Percentiles rank a stretch among this genome's conserved stretches.
Conservation (phyloP, 2,329 filamentous ascomycete genomes). For the Rutstroemia sp. region DNA sequence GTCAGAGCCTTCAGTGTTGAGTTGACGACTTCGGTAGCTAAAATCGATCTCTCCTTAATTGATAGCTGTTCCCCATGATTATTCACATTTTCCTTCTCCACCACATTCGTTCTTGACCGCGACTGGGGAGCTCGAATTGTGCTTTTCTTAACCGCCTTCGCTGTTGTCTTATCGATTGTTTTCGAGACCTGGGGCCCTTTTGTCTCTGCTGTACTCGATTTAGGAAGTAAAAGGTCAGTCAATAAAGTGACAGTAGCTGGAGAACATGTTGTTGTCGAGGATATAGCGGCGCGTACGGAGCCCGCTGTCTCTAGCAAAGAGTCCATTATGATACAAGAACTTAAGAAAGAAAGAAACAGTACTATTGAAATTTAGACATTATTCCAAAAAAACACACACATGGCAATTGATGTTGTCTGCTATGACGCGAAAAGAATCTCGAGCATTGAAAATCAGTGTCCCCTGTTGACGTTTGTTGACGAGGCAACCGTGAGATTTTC, state of each 20-base stretch:
- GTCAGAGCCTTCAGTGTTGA: constrained; percentile 58
- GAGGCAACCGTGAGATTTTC: not conserved
- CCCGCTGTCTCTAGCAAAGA: constrained; percentile 36
- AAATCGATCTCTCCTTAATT: constrained; percentile 52
- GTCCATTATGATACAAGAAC: constrained; percentile 32
- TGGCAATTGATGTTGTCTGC: constrained; percentile 7
- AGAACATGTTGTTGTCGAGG: constrained; percentile 41
- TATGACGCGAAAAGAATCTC: constrained; percentile 4
- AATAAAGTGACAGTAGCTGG: constrained; percentile 38
- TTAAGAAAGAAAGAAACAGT: constrained; percentile 10
- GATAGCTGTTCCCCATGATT: constrained; percentile 35
- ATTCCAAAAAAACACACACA: constrained; percentile 16
- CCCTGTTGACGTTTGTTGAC: constrained; percentile 10
- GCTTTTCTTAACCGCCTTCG: constrained; percentile 6
- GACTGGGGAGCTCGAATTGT: constrained; percentile 12
- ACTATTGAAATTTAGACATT: constrained; percentile 29
- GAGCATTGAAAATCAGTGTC: constrained; percentile 4
- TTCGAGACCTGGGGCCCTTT: constrained; percentile 2
- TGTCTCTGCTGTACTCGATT: constrained; percentile 20
- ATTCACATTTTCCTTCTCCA: constrained; percentile 18
- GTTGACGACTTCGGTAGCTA: constrained; percentile 71
- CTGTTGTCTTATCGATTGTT: constrained; percentile 9
- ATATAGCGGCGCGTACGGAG: constrained; percentile 39
- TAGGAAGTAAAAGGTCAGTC: constrained; percentile 38
- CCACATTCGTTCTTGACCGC: constrained; percentile 18